A percentile compares a stretch with the other conserved stretches of the same genome.
These are phyloP conservation scores for Russula virescens DNA, from an alignment of 768 basidiomycete species.

Conservation along the genomic window DNA sequence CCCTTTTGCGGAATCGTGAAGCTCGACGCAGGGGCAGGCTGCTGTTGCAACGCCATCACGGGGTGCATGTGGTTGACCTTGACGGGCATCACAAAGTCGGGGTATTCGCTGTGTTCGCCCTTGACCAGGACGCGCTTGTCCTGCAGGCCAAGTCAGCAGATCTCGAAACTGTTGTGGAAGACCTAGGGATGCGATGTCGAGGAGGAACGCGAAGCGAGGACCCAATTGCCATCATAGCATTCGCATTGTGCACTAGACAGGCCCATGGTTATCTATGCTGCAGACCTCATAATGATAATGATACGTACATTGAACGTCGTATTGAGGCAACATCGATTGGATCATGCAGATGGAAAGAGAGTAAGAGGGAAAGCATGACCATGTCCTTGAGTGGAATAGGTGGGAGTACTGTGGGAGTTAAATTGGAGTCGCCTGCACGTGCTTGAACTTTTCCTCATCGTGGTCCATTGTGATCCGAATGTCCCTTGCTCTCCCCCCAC, in stretches of 20 bases:
- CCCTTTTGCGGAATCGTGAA: too few relatives aligned
- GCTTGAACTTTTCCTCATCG: too few relatives aligned
- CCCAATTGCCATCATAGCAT: too few relatives aligned
- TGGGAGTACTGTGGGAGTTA: too few relatives aligned
- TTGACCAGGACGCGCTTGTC: conserved; percentile 86
- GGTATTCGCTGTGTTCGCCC: conserved; percentile 75
- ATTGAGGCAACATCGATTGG: conserved; percentile 68
- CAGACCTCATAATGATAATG: neutral
- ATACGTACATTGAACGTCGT: conserved; percentile 78
- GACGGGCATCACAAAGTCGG: conserved; percentile 83
- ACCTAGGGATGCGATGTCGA: conserved; percentile 87
- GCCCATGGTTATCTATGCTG: conserved; percentile 46
- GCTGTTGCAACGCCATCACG: too few relatives aligned
- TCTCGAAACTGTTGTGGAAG: conserved; percentile 73
- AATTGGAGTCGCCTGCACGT: too few relatives aligned
- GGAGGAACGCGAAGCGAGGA: conserved; percentile 67
- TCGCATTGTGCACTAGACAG: conserved; percentile 83
- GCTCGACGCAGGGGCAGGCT: too few relatives aligned
- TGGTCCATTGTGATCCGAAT: too few relatives aligned
- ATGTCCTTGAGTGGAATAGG: too few relatives aligned
- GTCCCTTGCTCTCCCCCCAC: too few relatives aligned
- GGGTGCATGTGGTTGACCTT: conserved; percentile 38
- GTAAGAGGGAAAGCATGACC: neutral
- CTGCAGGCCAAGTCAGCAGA: conserved; percentile 70
- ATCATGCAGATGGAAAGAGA: conserved; percentile 40